Evolutionary conservation across 2,329 filamentous ascomycete genomes (phyloP).

Genomic region (Raffaelea albimanens): DNA sequence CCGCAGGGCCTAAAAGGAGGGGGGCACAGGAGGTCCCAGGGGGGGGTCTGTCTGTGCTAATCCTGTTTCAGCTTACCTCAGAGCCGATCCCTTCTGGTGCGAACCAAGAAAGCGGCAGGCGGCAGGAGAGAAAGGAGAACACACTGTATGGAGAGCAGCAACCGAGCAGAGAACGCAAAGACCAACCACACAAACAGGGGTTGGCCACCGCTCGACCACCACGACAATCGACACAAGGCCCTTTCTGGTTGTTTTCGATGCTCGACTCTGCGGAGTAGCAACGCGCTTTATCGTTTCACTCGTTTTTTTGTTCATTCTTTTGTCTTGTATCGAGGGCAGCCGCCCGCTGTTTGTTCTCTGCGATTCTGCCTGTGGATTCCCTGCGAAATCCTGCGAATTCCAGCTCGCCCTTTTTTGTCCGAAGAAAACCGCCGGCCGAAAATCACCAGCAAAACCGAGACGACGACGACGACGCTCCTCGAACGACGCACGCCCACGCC

Average conservation of each 20-base stretch:
- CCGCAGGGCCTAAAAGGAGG: neutral
- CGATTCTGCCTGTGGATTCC: too few relatives aligned
- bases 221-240: too few relatives aligned
- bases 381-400: too few relatives aligned
- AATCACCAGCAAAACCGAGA: too few relatives aligned
- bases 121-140: neutral
- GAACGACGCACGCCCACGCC: too few relatives aligned
- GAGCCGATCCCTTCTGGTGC: neutral
- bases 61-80: constrained; percentile 13
- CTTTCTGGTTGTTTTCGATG: neutral
- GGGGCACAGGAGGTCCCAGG: constrained; percentile 5
- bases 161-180: neutral
- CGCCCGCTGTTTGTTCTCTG: neutral
- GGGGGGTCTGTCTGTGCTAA: constrained; percentile 11
- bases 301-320: neutral
- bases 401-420: too few relatives aligned
- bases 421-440: too few relatives aligned
- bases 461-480: too few relatives aligned
- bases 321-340: too few relatives aligned
- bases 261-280: neutral
- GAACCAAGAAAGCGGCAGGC: neutral
- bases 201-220: too few relatives aligned
- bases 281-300: neutral
- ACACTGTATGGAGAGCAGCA: neutral
- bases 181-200: neutral